These are phyloP conservation scores for Coffea eugenioides DNA, from an alignment of 257 asterid species.

Conservation along the genomic window DNA sequence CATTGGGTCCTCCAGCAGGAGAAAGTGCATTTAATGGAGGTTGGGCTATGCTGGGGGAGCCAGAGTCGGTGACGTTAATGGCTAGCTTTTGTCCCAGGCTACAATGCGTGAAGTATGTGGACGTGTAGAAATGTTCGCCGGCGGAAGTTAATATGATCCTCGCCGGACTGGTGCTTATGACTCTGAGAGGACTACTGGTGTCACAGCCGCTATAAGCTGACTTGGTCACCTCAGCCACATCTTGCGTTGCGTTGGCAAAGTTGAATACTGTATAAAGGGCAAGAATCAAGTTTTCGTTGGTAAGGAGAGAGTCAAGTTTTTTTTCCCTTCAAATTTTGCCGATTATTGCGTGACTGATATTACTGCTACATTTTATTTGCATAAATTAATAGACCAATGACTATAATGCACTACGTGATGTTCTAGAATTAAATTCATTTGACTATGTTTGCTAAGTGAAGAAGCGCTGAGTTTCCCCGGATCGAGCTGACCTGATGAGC, in stretches of 20 bases:
- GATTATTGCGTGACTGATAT: no score
- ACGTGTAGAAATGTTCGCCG: slow-evolving; percentile 27
- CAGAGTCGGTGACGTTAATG: not conserved
- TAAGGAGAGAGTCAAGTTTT: not conserved
- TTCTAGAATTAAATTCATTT: no score
- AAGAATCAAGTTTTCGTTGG: no score
- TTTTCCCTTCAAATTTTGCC: not conserved
- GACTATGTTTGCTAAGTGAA: no score
- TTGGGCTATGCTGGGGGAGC: slow-evolving; percentile 6
- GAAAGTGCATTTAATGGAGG: not conserved
- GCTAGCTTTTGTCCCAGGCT: slow-evolving; percentile 23
- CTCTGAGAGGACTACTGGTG: slow-evolving; percentile 5
- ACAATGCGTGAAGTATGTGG: slow-evolving; percentile 20
- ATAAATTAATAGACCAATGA: no score
- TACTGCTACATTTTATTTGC: not conserved
- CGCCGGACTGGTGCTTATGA: slow-evolving; percentile 23
- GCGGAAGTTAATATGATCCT: slow-evolving; percentile 21
- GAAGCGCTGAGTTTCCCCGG: no score
- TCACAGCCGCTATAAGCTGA: slow-evolving; percentile 22
- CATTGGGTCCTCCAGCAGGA: slow-evolving; percentile 1
- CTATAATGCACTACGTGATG: no score
- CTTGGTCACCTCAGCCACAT: slow-evolving; percentile 21
- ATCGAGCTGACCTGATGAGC: no score
- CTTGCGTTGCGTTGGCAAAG: slow-evolving; percentile 25
- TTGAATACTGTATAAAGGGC: slow-evolving; percentile 24